These are phyloP conservation scores for Ganoderma boninense DNA, from an alignment of 1,284 basidiomycete genomes.

Conservation along the genomic window DNA sequence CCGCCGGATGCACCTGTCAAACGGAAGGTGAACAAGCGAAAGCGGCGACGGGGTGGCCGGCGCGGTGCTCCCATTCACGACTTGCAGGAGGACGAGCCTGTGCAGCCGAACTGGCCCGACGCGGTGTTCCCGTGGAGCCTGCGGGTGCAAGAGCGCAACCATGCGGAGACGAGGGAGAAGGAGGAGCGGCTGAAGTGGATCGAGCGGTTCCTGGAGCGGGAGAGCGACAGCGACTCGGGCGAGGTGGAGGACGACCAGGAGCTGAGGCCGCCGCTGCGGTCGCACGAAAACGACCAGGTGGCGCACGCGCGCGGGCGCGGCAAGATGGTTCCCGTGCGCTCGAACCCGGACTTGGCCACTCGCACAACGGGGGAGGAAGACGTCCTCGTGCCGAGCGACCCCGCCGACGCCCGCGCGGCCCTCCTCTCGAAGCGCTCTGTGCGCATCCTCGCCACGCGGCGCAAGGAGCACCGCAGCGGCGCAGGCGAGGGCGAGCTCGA, in stretches of 20 bases:
- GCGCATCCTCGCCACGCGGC: slow-evolving; percentile 61
- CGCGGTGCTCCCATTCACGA: slow-evolving; percentile 21
- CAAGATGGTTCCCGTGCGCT: slow-evolving; percentile 66
- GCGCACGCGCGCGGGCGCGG: slow-evolving; percentile 55
- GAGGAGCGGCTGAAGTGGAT: slow-evolving; percentile 67
- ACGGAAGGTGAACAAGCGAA: slow-evolving; percentile 45
- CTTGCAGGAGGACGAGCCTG: slow-evolving; percentile 26
- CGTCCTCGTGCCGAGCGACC: slow-evolving; percentile 63
- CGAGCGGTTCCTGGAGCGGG: slow-evolving; percentile 65
- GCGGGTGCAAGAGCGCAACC: slow-evolving; percentile 60
- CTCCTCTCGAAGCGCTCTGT: slow-evolving; percentile 74
- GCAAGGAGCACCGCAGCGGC: slow-evolving; percentile 33
- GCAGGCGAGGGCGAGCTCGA: slow-evolving; percentile 46
- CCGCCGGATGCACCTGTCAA: slow-evolving; percentile 41
- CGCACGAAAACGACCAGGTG: slow-evolving; percentile 42
- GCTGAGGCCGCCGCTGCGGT: slow-evolving; percentile 40
- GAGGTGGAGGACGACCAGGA: slow-evolving; percentile 53
- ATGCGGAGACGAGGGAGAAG: slow-evolving; percentile 58
- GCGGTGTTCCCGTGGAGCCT: slow-evolving; percentile 77
- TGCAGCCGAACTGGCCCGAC: slow-evolving; percentile 79
- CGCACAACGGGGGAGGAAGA: slow-evolving; percentile 29
- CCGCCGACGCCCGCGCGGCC: slow-evolving; percentile 76
- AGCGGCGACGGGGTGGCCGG: slow-evolving; percentile 40
- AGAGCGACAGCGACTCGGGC: slow-evolving; percentile 57
- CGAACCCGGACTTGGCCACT: slow-evolving; percentile 45